Evolutionary conservation across 495 filamentous ascomycete genomes (phyloP).

Genomic region (Penicillium alfredii): DNA sequence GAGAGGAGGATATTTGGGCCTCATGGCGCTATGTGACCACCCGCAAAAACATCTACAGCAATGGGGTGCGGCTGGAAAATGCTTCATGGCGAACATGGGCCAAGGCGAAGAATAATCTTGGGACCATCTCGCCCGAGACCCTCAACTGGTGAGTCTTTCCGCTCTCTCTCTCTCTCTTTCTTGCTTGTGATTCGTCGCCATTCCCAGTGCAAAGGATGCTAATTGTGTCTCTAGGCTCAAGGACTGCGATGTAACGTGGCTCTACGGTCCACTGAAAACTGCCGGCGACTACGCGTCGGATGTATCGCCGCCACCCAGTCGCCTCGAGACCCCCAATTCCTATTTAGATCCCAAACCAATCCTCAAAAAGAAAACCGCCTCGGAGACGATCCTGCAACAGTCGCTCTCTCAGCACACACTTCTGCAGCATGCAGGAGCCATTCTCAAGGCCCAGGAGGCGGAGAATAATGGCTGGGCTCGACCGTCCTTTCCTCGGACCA

Average conservation of each 20-base stretch:
- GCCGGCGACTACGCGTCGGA: constrained; percentile 37
- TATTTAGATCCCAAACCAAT: constrained; percentile 88
- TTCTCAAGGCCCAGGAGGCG: constrained; percentile 82
- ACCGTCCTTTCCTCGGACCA: constrained; percentile 46
- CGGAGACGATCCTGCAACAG: constrained; percentile 87
- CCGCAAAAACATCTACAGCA: constrained; percentile 68
- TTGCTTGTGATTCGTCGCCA: too few relatives aligned
- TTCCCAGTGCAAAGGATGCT: too few relatives aligned
- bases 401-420: constrained; percentile 88
- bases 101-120: constrained; percentile 76
- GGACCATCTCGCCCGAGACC: constrained; percentile 80
- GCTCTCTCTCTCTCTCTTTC: background rate
- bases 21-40: constrained; percentile 91
- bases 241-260: constrained; percentile 95
- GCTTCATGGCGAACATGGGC: constrained; percentile 97
- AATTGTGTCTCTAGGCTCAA: constrained; percentile 66
- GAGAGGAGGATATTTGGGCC: constrained; percentile 95
- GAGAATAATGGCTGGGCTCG: constrained; percentile 42
- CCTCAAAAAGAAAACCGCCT: constrained; percentile 92
- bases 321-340: constrained; percentile 72
- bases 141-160: constrained; percentile 68
- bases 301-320: constrained; percentile 50
- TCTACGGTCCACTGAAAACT: constrained; percentile 88
- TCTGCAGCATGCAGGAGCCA: constrained; percentile 87
- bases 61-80: constrained; percentile 82